Base-by-base conservation (phyloP, 768 basidiomycete genomes). In the Boletus patriciae region DNA sequence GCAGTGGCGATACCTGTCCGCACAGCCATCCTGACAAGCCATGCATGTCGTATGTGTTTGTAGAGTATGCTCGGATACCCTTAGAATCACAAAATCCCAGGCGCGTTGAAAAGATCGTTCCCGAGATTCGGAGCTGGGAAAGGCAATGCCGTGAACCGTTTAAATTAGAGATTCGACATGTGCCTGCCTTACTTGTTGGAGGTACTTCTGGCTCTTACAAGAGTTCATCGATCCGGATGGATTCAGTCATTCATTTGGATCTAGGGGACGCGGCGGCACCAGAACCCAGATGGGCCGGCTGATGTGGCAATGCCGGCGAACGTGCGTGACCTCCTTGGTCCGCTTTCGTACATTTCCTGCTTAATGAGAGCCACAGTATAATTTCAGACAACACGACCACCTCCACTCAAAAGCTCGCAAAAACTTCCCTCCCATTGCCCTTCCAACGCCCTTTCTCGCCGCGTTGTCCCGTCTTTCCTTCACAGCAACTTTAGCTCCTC, bases 361-460 rank as follows among this genome's bases (percentile, higher is more conserved):
- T 60, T 48, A 48, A 63, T 62, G 61, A 36, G 50, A 60, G 40
- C 57, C 64, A 62, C 61, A 51, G 57, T 64, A 44, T 62, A 72
- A 73, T 73, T 73, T 67, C 73, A 74, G 72, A 73, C 72, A 73
- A 73, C 74, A 70, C 67, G 70, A 74, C 73, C 62, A 59, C 53
- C 50, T 51, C 41, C 69, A 50, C 48, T 71, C 61, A 60, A 64
- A 72, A 69, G 52, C 58, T 62, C 46, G 57, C 55, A 25, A 45
- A 57, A 58, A 52, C 52, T 21, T 52, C 52, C 57, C 59, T 62
- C 54, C 59, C 44, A 45, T 37, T 21, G 50, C 38, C 50, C 47
- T 27, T 33, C 43, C 45, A 34, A 55, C 54, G 40, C 53, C 56
- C 40, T 54, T 57, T 27, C 51, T 55, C 37, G 43, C 34, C 52